Percentiles rank a stretch among this genome's conserved stretches.
These are phyloP conservation scores for Musa itinerans DNA, from an alignment of 176 grass and related monocot genomes.

Conservation along the genomic window DNA sequence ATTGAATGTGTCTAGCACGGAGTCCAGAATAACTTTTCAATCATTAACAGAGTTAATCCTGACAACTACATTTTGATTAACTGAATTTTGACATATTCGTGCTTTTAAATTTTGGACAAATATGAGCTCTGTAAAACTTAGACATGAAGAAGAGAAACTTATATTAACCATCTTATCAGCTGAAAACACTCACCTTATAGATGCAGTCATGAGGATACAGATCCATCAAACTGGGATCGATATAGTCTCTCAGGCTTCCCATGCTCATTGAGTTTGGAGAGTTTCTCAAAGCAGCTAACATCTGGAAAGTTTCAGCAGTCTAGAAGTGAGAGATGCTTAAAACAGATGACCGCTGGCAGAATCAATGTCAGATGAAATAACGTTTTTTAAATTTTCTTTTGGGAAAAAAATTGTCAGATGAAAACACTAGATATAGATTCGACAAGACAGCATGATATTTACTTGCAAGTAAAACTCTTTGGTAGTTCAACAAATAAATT, in stretches of 20 bases:
- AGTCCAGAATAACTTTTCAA: too few relatives aligned
- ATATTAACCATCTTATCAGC: background rate
- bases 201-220: slow-evolving; percentile 84
- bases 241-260: slow-evolving; percentile 57
- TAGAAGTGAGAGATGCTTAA: slow-evolving; percentile 12
- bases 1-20: too few relatives aligned
- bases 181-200: slow-evolving; percentile 50
- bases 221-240: slow-evolving; percentile 68
- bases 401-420: too few relatives aligned
- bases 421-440: too few relatives aligned
- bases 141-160: background rate
- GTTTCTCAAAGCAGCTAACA: slow-evolving; percentile 69
- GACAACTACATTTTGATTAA: background rate
- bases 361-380: background rate
- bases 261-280: slow-evolving; percentile 53
- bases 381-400: too few relatives aligned
- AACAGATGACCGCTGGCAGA: background rate
- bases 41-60: too few relatives aligned
- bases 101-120: background rate
- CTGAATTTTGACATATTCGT: background rate
- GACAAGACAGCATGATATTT: too few relatives aligned
- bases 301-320: slow-evolving; percentile 40
- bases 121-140: background rate
- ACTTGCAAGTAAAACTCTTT: too few relatives aligned
- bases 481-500: too few relatives aligned